phyloP scores from a whole-genome alignment of 2,329 filamentous ascomycete species.

The Alternaria alternata region DNA sequence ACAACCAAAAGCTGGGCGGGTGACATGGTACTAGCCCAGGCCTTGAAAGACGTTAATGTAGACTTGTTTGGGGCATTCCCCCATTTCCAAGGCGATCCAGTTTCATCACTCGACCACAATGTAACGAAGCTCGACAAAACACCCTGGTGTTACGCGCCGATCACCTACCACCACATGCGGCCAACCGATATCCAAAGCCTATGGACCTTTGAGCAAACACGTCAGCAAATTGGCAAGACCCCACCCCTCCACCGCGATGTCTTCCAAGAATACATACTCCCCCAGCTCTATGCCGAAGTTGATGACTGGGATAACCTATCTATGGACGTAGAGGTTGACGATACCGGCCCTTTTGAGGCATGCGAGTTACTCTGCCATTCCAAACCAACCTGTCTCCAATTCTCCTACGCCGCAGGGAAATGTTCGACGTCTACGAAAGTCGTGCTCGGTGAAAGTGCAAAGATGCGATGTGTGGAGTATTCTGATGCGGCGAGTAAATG shows the following conservation, averaged over 20 bases:
- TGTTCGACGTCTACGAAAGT: not conserved
- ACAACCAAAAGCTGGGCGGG: conserved; percentile 60
- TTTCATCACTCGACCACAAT: conserved; percentile 34
- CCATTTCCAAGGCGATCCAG: conserved; percentile 33
- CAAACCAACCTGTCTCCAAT: conserved; percentile 7
- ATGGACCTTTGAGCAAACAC: conserved; percentile 54
- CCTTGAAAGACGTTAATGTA: conserved; percentile 54
- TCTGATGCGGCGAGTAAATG: conserved; percentile 5
- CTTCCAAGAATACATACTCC: conserved; percentile 15
- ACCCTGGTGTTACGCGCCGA: conserved; percentile 60
- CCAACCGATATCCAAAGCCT: conserved; percentile 53
- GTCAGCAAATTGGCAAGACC: not conserved
- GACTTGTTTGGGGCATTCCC: conserved; percentile 22
- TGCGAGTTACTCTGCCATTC: conserved; percentile 3
- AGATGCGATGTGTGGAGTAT: conserved; percentile 6
- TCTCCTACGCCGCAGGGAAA: conserved; percentile 4
- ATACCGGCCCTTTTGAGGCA: not conserved
- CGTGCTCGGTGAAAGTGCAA: conserved; percentile 1
- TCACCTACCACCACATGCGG: conserved; percentile 59
- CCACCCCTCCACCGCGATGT: conserved; percentile 13
- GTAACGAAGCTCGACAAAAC: conserved; percentile 29
- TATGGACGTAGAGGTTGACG: not conserved
- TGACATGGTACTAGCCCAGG: conserved; percentile 60
- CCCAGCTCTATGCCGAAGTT: not conserved
- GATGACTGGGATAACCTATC: conserved; percentile 12